Base-by-base conservation (phyloP, 192 early-diverging fungal species). In the Backusella westeae region DNA sequence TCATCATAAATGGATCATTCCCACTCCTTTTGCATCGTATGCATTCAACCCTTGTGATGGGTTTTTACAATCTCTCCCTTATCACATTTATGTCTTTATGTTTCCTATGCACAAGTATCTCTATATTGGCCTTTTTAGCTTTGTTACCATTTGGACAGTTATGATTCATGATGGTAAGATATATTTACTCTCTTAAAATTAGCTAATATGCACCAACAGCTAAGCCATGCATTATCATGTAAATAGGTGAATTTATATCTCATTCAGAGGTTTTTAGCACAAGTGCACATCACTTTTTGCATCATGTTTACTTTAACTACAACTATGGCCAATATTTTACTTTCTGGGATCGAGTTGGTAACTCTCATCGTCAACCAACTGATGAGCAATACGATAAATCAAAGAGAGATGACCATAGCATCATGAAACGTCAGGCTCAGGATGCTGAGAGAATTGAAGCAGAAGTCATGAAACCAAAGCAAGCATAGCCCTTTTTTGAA, bases 251-350 rank as follows among this genome's bases (percentile, higher is more conserved):
- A 63, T 96, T 93, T 74, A 73, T 96, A 15, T 82, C 91, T 6
- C 85, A 83, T 69, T 88, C 90, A 73, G 75, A 88, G 0, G 79
- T 90, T 52, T 88, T 98, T 76, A 98, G 96, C 79, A 90, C 92
- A 21, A 91, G 94, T 1, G 98, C 98, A 8, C 98, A 99, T 74
- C 98, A 99, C 78, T 91, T 95, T 21, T 90, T 99, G 36, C 98
- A 99, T 80, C 98, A 99, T 78, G 78, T 97, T 63, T 96, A 99
- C 85, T 99, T 99, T 83, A 97, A 98, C 87, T 99, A 98, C 89
- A 99, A 99, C 88, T 99, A 96, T 80, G 97, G 97, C 6, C 97
- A 99, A 85, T 99, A 97, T 84, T 95, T 94, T 23, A 99, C 97
- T 17, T 73, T 99, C 21, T 99, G 96, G 93, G 96, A 94, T 75